These are phyloP conservation scores for Rutstroemia sp. DNA, from an alignment of 2,329 filamentous ascomycete genomes.

Conservation along the genomic window DNA sequence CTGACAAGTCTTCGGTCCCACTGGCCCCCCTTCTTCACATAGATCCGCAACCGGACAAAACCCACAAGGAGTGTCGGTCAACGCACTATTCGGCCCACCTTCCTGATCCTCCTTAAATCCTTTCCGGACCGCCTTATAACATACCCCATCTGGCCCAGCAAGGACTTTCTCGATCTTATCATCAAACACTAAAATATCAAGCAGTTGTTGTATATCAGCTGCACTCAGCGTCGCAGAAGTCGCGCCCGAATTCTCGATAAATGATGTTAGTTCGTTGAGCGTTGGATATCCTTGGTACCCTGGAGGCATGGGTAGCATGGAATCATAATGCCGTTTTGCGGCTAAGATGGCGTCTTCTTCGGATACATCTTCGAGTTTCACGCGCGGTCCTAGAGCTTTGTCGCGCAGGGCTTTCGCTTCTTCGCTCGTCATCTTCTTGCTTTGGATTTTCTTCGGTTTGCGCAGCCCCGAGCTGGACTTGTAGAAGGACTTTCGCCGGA, in stretches of 20 bases:
- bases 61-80: constrained; percentile 84
- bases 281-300: constrained; percentile 77
- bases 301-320: constrained; percentile 44
- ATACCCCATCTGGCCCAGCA: constrained; percentile 23
- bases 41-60: constrained; percentile 88
- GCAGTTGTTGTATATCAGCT: constrained; percentile 73
- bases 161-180: constrained; percentile 65
- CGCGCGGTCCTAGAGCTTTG: constrained; percentile 14
- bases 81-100: constrained; percentile 37
- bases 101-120: constrained; percentile 28
- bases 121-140: constrained; percentile 30
- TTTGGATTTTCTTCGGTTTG: constrained; percentile 47
- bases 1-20: constrained; percentile 82
- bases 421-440: constrained; percentile 38
- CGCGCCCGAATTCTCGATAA: constrained; percentile 61
- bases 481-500: constrained; percentile 67
- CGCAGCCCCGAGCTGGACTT: constrained; percentile 37
- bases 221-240: constrained; percentile 64
- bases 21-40: constrained; percentile 83
- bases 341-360: constrained; percentile 14
- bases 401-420: constrained; percentile 29
- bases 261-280: constrained; percentile 65
- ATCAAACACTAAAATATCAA: constrained; percentile 86
- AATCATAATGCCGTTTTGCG: constrained; percentile 16
- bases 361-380: constrained; percentile 13